A percentile compares a stretch with the other conserved stretches of the same genome.
Evolutionary conservation across 305 asterid genomes (phyloP).

Genomic region (Nicotiana rustica): DNA sequence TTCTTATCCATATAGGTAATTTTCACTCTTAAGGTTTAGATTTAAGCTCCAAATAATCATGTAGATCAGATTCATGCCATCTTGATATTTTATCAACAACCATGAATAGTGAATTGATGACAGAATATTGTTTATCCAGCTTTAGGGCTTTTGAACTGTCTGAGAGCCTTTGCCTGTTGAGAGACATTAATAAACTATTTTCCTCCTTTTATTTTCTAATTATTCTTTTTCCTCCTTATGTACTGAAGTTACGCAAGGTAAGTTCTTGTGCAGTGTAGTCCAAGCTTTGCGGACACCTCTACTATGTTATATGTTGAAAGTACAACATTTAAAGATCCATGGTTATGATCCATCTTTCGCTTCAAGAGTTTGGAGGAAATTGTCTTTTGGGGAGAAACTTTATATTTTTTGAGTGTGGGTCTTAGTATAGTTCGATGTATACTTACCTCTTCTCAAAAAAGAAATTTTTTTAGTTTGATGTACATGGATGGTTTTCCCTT

Average conservation of each 20-base stretch:
- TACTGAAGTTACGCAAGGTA: background rate
- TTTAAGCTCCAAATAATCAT: background rate
- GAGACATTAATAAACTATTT: background rate
- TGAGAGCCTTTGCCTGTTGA: background rate
- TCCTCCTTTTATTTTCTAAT: background rate
- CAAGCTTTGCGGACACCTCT: background rate
- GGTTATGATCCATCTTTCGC: background rate
- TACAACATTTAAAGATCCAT: background rate
- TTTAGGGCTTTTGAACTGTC: conserved; percentile 17
- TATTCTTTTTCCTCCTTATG: background rate
- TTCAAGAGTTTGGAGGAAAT: background rate
- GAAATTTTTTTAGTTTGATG: background rate
- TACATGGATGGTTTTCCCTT: background rate
- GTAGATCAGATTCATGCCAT: conserved; percentile 14
- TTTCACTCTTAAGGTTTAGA: background rate
- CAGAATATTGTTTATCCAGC: background rate
- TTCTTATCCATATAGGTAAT: conserved; percentile 97
- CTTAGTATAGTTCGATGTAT: background rate
- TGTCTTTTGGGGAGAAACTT: background rate
- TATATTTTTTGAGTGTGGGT: background rate
- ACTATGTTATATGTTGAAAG: background rate
- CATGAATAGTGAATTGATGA: conserved; percentile 11
- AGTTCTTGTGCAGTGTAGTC: background rate
- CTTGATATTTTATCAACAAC: conserved; percentile 24
- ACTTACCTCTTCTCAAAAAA: background rate